These are phyloP conservation scores for Arachis monticola DNA, from an alignment of 331 rosid species.

Conservation along the genomic window DNA sequence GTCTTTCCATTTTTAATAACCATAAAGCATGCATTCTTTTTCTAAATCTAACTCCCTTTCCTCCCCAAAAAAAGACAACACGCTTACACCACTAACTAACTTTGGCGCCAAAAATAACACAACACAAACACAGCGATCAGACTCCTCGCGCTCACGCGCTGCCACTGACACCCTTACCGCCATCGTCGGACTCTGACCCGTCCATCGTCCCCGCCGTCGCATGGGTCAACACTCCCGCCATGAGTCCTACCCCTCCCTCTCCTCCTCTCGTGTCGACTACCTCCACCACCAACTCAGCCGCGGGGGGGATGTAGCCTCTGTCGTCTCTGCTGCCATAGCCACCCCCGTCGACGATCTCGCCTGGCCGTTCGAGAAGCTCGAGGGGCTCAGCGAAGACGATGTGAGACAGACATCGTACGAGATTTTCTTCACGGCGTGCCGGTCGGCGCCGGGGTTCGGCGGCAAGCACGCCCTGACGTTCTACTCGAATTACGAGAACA, in stretches of 20 bases:
- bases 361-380: constrained; percentile 73
- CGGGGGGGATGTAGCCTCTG: constrained; percentile 27
- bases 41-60: constrained; percentile 5
- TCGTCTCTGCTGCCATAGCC: not conserved
- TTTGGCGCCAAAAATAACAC: not conserved
- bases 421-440: constrained; percentile 89
- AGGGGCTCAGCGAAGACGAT: constrained; percentile 54
- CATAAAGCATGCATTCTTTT: constrained; percentile 32
- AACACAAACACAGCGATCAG: not conserved
- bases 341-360: constrained; percentile 55
- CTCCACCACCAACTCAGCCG: not conserved
- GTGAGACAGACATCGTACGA: constrained; percentile 84
- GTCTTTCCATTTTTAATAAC: constrained; percentile 22
- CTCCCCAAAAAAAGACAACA: too few species aligned
- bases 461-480: constrained; percentile 78
- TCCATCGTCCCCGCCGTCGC: not conserved
- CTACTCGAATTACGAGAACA: constrained; percentile 47
- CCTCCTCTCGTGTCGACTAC: constrained; percentile 12
- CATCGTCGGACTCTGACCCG: constrained; percentile 27
- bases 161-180: not conserved
- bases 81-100: not conserved
- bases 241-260: constrained; percentile 58
- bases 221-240: constrained; percentile 91
- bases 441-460: constrained; percentile 92
- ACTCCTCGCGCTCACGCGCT: not conserved